Base-by-base conservation (phyloP, 768 basidiomycete genomes). In the Mycena belliarum region DNA sequence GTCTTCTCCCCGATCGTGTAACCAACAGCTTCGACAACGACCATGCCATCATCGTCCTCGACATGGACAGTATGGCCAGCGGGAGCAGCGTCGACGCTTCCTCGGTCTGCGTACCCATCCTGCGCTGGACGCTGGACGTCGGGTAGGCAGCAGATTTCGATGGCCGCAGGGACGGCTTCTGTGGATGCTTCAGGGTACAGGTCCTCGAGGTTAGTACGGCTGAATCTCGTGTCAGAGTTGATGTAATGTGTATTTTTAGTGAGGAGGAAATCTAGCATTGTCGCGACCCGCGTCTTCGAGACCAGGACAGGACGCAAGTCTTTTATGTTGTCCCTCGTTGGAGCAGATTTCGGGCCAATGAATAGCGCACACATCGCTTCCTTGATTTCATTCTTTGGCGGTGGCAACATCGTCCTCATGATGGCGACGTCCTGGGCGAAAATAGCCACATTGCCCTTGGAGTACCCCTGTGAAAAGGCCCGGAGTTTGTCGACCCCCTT, bases 351-450 rank as follows among this genome's bases (percentile, higher is more conserved):
- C 3, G 50, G 18, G 7, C 40, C 40, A 14, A 52, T 28, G 12
- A 52, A 52, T 7, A 52, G 12, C 12, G 50, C 50, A 18, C 50
- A 52, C 28, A 52, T 52, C 15, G 50, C 40, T 6, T 52, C 40
- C n/a, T 43, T 6, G 2, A 52, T 52, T 2, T 52, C 50, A 21
- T 6, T 4, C 1, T 10, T 8, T 4, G 21, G n/a, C 4, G 50
- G 50, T 1, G 50, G 50, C 1, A 52, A 15, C 1, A 32, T 6
- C 0, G 14, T 18, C 1, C 50, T 25, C 1, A 52, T 2, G 21
- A 3, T 14, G 3, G 40, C 12, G 10, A 42, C 26, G 14, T 52
- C 50, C 14, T 52, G 50, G 11, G 50, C n/a, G 2, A 52, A 3
- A 3, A 52, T 42, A 6, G 50, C 50, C 1, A 52, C 50, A 18